Conservation (phyloP, 2,329 filamentous ascomycete species). For the Pestalotiopsis sp. region DNA sequence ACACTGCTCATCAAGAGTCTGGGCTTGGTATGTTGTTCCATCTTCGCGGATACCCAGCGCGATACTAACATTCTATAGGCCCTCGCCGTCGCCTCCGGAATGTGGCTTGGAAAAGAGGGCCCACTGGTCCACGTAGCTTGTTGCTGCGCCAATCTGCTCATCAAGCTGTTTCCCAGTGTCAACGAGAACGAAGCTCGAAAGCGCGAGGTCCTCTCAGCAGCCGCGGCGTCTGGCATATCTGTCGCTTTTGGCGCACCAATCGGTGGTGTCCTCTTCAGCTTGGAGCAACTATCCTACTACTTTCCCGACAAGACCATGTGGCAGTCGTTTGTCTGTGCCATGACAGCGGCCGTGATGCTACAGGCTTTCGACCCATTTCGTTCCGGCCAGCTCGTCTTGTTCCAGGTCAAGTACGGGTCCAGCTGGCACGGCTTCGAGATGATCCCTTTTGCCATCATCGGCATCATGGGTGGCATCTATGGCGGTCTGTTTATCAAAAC, state of each 20-base stretch:
- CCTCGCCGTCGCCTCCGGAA: constrained; percentile 86
- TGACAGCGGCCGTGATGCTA: constrained; percentile 94
- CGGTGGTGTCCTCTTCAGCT: constrained; percentile 89
- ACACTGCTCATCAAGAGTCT: constrained; percentile 88
- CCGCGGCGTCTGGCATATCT: constrained; percentile 88
- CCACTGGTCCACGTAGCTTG: constrained; percentile 95
- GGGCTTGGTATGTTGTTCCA: constrained; percentile 65
- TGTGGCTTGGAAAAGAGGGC: constrained; percentile 97
- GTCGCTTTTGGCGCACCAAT: constrained; percentile 94
- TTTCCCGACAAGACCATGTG: constrained; percentile 99
- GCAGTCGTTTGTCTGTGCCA: constrained; percentile 98
- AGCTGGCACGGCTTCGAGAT: constrained; percentile 96
- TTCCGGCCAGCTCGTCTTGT: constrained; percentile 92
- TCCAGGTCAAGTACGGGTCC: constrained; percentile 90
- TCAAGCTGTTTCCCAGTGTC: constrained; percentile 82
- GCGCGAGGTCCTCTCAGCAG: constrained; percentile 88
- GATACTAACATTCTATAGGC: constrained; percentile 56
- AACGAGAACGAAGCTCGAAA: constrained; percentile 92
- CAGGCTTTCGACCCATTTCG: constrained; percentile 94
- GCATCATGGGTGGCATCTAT: constrained; percentile 89
- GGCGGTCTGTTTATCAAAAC: constrained; percentile 93
- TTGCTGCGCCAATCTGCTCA: constrained; percentile 92
- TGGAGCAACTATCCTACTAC: constrained; percentile 97
- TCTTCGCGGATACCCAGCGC: neutral
- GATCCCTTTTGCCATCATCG: constrained; percentile 82